Evolutionary conservation across 2,329 filamentous ascomycete genomes (phyloP).

Genomic region (Celoporthe dispersa): DNA sequence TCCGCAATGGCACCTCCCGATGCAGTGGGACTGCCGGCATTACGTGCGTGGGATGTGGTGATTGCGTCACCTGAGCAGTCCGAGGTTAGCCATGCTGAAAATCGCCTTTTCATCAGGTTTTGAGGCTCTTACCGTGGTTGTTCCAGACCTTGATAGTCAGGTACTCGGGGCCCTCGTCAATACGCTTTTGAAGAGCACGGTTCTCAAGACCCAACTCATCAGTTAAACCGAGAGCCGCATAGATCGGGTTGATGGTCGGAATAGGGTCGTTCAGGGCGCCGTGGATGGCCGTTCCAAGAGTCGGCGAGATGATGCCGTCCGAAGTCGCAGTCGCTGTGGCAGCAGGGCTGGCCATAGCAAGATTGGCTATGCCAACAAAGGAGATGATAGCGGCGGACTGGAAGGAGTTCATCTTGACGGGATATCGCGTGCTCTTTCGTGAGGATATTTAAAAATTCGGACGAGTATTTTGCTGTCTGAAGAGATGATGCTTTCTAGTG

Average conservation of each 20-base stretch:
- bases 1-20: conserved; percentile 21
- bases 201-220: not conserved
- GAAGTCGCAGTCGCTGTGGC: not conserved
- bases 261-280: conserved; percentile 7
- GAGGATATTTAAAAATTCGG: not conserved
- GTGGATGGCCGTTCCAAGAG: conserved; percentile 8
- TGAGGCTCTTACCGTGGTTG: not conserved
- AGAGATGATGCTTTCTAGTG: not conserved
- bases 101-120: not conserved
- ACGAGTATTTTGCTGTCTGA: not conserved
- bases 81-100: not conserved
- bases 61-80: conserved; percentile 13
- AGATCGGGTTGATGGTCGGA: conserved; percentile 6
- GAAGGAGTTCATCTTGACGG: not conserved
- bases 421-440: not conserved
- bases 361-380: not conserved
- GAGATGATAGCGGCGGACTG: not conserved
- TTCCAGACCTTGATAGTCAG: conserved; percentile 19
- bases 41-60: conserved; percentile 30
- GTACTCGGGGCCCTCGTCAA: conserved; percentile 3
- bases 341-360: not conserved
- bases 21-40: conserved; percentile 20
- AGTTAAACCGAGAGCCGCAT: not conserved
- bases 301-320: conserved; percentile 1
- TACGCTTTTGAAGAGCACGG: not conserved